Evolutionary conservation across 129 eudicot genomes (phyloP).

Genomic region (Pittosporum tobira): DNA sequence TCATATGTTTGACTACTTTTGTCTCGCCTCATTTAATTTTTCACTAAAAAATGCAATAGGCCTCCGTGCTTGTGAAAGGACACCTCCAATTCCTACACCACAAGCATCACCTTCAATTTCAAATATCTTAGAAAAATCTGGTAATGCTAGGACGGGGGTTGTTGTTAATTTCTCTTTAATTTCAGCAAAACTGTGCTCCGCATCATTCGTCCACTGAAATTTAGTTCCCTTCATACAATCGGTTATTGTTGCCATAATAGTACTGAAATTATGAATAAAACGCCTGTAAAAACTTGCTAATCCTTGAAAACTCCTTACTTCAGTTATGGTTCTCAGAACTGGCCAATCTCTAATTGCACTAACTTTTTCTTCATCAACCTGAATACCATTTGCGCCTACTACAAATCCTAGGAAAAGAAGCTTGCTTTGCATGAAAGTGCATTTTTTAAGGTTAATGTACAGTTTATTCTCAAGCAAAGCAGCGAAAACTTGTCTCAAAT

Average conservation of each 20-base stretch:
- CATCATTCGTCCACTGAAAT: not conserved
- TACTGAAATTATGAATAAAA: not conserved
- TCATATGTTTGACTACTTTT: not conserved
- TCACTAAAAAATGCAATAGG: not conserved
- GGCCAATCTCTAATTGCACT: slow-evolving; percentile 2
- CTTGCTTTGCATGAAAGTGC: too few species aligned
- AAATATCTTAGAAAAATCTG: not conserved
- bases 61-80: not conserved
- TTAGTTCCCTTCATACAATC: not conserved
- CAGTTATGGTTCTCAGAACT: not conserved
- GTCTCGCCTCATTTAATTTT: not conserved
- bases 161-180: slow-evolving; percentile 6
- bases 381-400: too few species aligned
- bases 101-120: slow-evolving; percentile 5
- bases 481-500: too few species aligned
- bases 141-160: not conserved
- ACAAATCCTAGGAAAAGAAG: too few species aligned
- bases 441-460: too few species aligned
- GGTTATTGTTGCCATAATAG: not conserved
- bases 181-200: not conserved
- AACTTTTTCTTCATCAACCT: not conserved
- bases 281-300: not conserved
- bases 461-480: too few species aligned
- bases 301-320: slow-evolving; percentile 8
- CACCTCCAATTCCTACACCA: not conserved